phyloP scores from a whole-genome alignment of 2,329 filamentous ascomycete genomes.

The Arthrocladium fulminans region DNA sequence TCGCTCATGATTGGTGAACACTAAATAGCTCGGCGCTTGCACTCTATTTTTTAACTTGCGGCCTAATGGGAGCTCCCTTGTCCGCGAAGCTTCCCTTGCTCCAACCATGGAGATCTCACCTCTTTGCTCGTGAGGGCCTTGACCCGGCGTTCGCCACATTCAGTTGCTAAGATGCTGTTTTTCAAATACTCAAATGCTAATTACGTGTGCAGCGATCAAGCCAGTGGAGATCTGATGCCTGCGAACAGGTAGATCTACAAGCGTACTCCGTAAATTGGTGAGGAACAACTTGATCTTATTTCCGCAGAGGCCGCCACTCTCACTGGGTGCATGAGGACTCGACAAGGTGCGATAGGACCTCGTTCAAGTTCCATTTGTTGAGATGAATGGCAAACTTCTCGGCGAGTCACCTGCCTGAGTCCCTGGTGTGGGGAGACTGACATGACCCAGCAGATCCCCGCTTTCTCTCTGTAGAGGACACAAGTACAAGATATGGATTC shows the following conservation, averaged over 20 bases:
- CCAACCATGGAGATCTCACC: neutral
- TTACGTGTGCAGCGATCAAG: neutral
- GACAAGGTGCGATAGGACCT: neutral
- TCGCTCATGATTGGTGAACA: slow-evolving; percentile 2
- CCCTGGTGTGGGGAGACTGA: neutral
- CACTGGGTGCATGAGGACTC: neutral
- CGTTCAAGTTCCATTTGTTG: neutral
- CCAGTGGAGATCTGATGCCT: neutral
- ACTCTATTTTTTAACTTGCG: slow-evolving; percentile 9
- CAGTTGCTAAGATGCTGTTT: neutral
- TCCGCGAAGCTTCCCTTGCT: slow-evolving; percentile 1
- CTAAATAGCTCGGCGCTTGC: slow-evolving; percentile 5
- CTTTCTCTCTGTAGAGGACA: neutral
- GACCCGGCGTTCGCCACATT: neutral
- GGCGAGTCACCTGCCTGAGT: neutral
- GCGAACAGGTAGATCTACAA: neutral
- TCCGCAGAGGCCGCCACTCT: too few relatives aligned
- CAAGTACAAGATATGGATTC: neutral
- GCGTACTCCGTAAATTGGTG: neutral
- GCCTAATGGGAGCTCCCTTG: slow-evolving; percentile 8
- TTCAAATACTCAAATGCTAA: neutral
- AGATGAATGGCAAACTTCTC: too few relatives aligned
- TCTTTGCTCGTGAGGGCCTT: neutral
- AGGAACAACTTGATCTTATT: too few relatives aligned
- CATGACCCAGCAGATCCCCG: neutral